These are phyloP conservation scores for Paxillus involutus DNA, from an alignment of 768 basidiomycete species.

Conservation along the genomic window DNA sequence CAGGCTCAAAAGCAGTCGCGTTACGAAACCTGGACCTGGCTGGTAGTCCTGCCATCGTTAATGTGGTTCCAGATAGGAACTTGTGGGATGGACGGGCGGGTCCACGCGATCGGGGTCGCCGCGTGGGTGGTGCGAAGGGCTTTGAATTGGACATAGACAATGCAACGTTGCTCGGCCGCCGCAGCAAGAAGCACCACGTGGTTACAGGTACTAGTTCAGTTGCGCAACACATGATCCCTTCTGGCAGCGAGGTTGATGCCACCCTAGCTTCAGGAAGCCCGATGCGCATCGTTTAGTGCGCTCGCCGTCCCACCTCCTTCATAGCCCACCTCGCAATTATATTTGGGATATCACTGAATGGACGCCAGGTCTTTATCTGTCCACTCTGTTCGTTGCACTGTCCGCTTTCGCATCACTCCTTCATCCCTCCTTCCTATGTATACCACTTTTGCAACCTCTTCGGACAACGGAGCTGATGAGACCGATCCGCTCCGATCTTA, in stretches of 20 bases:
- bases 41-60: slow-evolving; percentile 3
- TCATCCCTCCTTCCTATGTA: background rate
- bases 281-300: slow-evolving; percentile 28
- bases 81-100: slow-evolving; percentile 68
- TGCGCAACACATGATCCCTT: slow-evolving; percentile 19
- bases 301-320: background rate
- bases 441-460: background rate
- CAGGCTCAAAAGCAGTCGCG: slow-evolving; percentile 10
- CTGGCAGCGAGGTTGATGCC: background rate
- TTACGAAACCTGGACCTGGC: slow-evolving; percentile 10
- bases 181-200: slow-evolving; percentile 42
- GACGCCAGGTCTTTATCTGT: background rate
- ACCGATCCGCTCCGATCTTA: background rate
- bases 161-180: slow-evolving; percentile 81
- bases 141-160: slow-evolving; percentile 89
- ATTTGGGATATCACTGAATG: background rate
- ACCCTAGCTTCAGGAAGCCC: slow-evolving; percentile 27
- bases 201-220: slow-evolving; percentile 36
- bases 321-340: background rate
- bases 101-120: slow-evolving; percentile 55
- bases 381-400: background rate
- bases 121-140: slow-evolving; percentile 26
- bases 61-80: slow-evolving; percentile 18
- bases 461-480: background rate
- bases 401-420: background rate